Evolutionary conservation across 768 basidiomycete species (phyloP), one percentile per base, ranked within the genome.

Genomic region (Neoboletus magnificus): DNA sequence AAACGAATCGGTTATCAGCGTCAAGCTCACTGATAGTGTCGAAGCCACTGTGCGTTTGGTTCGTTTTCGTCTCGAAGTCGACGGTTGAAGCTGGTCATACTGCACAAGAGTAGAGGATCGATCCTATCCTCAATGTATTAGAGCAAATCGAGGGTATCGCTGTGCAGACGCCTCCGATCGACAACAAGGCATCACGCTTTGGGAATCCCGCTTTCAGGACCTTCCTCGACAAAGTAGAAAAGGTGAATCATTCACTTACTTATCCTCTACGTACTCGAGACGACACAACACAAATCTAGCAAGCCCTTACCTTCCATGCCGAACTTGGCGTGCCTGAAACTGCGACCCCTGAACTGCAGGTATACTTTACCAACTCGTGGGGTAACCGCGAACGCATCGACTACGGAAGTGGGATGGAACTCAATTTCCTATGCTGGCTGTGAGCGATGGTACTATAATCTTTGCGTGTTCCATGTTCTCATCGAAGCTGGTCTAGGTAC

Each of bases 321-420:
- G 71, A 93, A 10, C 82, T 85, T 0, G 76, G 77, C 7, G 69
- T 94, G 2, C 82, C 86, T 0, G 46, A 64, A 3, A 82, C 82
- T 4, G 80, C 85, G 1, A 77, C 84, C 4, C 66, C 76, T 5
- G 96, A 98, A 66, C 71, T 97, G 4, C 81, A 85, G 2, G 78
- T 76, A 0, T 99, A 98, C 69, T 89, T 98, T 65, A 74, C 77
- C 36, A 91, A 95, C 66, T 74, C 86, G 16, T 98, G 95, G 95
- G 97, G 97, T 1, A 97, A 90, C 69, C 77, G 89, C 29, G 83
- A 87, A 46, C 78, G 97, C 10, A 93, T 99, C 51, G 97, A 99
- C 72, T 99, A 99, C 72, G 97, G 97, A n/a, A 97, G 94, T 64
- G 97, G 97, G 15, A 98, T 98, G 96, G 97, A 99, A 67, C 79